Evolutionary conservation across 257 asterid genomes (phyloP), one percentile per base, ranked within the genome.

Genomic region (Plantago elongata): DNA sequence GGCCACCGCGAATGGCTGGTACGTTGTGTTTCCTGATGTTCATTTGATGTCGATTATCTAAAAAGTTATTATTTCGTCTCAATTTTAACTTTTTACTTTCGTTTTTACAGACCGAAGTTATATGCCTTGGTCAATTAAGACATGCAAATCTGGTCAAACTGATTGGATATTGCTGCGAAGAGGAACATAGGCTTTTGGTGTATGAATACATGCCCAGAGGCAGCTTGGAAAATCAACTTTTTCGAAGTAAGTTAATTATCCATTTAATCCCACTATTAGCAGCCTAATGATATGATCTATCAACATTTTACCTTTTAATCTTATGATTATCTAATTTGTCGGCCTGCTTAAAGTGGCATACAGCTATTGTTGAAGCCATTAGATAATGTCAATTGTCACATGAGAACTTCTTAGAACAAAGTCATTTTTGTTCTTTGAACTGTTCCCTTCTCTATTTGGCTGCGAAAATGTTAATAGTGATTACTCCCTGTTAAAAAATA

Each of bases 1-100:
- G 98, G 98, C 5, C 98, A 92, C 54, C 63, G 81, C 55, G 98
- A 92, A 77, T 92, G 98, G 98, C 87, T 92, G 97, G 98, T 92
- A 75, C 0, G 63, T 5, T 10, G 18, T 52, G 7, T 51, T 51
- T 18, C 3, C 11, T n/a, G 29, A 27, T 15, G 1, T 52, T 51
- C 30, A 22, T 22, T 17, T 52, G 0, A 18, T 52, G 4, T 22
- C 40, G 40, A 34, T 34, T 7, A 4, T 34, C 8, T 34, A 34
- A 7, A 34, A 34, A 34, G 27, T 22, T 22, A 22, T 22, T 22
- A 22, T 2, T 22, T 2, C 27, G 27, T 22, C 2, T 2, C 27
- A 22, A 22, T 22, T 2, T 22, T 22, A 22, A 22, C 27, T 22
- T 22, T 22, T 22, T 2, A 22, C 27, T 1, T 22, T 22, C 27